Base-by-base conservation (phyloP, 495 filamentous ascomycete genomes). In the Talaromyces ruber region DNA sequence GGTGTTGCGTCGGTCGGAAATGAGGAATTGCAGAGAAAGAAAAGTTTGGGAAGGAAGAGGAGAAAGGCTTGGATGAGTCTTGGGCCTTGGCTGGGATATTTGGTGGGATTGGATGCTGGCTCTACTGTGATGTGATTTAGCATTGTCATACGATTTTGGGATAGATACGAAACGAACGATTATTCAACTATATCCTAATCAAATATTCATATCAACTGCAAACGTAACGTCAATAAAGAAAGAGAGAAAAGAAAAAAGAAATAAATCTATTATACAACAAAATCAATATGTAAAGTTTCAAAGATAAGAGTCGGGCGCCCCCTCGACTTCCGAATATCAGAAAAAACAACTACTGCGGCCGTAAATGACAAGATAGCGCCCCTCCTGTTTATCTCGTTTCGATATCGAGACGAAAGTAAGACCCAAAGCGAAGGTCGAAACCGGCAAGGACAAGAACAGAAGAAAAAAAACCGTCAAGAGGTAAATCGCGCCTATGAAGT, bases 401-500 rank as follows among this genome's bases (percentile, higher is more conserved):
- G 47, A 45, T 6, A 1, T 25, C 22, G 55, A 58, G 11, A 18
- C 54, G 43, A 65, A 9, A 68, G 54, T 60, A 32, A 59, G 52
- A 18, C 14, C 12, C 32, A 32, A 64, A 29, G 58, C 55, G 64
- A 58, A 65, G 47, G 28, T 28, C 69, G 64, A 51, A 61, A 45
- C 16, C n/a, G 18, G 58, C 14, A 51, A 53, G 53, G 70, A 64
- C 64, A 63, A 67, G 55, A 51, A 67, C 62, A 64, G 60, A 64
- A 70, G 59, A 72, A 69, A 74, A 65, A 71, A 69, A 72, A 66
- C 64, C 62, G 59, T 58, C 64, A 53, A 62, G 60, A 43, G 45
- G 60, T 47, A 61, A 67, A 70, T 64, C 32, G 61, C 64, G 63
- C 64, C 63, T 26, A 68, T 64, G 67, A 72, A 64, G 72, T 62